Evolutionary conservation across 257 asterid genomes (phyloP).

Genomic region (Solanum chiquidenum): DNA sequence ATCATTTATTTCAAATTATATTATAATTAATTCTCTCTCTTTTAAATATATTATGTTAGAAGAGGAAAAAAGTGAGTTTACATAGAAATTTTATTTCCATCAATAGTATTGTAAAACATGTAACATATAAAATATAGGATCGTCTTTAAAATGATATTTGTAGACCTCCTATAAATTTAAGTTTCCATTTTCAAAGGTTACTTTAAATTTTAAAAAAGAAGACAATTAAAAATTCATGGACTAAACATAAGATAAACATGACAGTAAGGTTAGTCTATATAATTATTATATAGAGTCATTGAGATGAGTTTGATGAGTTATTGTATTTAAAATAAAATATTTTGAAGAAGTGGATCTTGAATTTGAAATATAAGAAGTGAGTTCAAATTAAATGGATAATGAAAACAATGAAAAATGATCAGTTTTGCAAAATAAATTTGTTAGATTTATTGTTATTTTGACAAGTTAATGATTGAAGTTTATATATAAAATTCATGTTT

Average conservation of each 20-base stretch:
- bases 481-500: neutral
- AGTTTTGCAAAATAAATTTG: neutral
- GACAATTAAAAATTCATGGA: neutral
- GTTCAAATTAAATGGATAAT: no score
- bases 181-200: neutral
- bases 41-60: no score
- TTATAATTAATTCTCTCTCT: neutral
- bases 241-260: neutral
- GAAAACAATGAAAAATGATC: neutral
- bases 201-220: neutral
- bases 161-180: neutral
- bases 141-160: neutral
- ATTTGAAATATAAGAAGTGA: neutral
- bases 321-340: neutral
- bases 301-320: neutral
- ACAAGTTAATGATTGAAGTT: neutral
- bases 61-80: neutral
- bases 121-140: neutral
- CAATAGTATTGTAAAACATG: neutral
- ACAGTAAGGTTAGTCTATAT: neutral
- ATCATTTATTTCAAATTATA: no score
- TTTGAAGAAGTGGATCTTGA: neutral
- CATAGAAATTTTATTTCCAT: no score
- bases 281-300: no score
- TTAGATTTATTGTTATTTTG: neutral